These are phyloP conservation scores for Nicotiana otophora DNA, from an alignment of 257 asterid species.

Conservation along the genomic window DNA sequence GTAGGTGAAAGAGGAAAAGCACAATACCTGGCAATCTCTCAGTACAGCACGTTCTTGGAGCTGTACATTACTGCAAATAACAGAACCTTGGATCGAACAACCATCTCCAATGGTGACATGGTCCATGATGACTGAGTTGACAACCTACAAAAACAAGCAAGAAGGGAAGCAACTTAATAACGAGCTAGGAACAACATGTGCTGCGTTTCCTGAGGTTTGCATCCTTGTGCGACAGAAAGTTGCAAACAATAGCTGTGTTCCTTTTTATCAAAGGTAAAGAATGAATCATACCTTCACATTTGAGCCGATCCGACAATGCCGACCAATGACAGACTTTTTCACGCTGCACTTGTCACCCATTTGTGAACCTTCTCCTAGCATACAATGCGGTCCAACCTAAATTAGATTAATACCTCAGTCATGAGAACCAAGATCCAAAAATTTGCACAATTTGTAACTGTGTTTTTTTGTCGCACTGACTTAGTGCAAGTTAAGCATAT, in stretches of 20 bases:
- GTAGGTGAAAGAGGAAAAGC: conserved; percentile 5
- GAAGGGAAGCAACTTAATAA: background rate
- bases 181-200: background rate
- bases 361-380: conserved; percentile 91
- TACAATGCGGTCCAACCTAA: conserved; percentile 97
- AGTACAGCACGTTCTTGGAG: conserved; percentile 86
- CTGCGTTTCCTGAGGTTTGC: background rate
- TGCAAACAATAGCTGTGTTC: background rate
- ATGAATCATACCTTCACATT: conserved; percentile 77
- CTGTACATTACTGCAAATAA: conserved; percentile 85
- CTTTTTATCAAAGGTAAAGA: background rate
- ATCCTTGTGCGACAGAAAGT: background rate
- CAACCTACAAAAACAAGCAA: conserved; percentile 45
- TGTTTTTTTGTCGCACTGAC: background rate
- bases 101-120: conserved; percentile 90
- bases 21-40: conserved; percentile 86
- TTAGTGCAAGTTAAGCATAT: background rate
- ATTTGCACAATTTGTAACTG: background rate
- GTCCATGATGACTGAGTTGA: conserved; percentile 88
- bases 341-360: conserved; percentile 98
- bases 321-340: conserved; percentile 92
- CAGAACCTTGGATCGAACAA: conserved; percentile 89
- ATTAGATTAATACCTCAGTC: conserved; percentile 14
- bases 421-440: conserved; percentile 3
- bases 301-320: conserved; percentile 96